Percentiles rank a stretch among this genome's conserved stretches.
phyloP scores from a whole-genome alignment of 192 early-diverging fungal genomes.

The Backusella australiensis region DNA sequence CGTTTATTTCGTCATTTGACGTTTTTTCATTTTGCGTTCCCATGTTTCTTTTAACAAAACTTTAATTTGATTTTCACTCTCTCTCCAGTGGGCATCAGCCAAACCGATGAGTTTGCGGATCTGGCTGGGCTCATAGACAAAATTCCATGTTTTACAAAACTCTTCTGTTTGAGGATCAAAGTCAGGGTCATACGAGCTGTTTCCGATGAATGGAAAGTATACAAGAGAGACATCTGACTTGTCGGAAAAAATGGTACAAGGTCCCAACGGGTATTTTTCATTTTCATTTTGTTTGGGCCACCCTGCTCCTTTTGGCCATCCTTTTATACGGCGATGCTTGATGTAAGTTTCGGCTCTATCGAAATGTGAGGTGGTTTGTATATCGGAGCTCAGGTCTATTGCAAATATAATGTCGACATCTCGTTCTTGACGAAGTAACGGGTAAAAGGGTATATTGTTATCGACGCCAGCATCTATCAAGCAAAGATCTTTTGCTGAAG shows the following conservation, averaged over 20 bases:
- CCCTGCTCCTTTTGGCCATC: conserved; percentile 47
- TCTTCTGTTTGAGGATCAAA: conserved; percentile 66
- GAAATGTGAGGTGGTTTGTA: conserved; percentile 67
- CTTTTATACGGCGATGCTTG: conserved; percentile 47
- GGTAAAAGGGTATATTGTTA: conserved; percentile 80
- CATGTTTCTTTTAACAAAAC: conserved; percentile 41
- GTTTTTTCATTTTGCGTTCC: conserved; percentile 39
- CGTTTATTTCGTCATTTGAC: neutral
- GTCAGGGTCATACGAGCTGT: conserved; percentile 41
- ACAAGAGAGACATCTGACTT: conserved; percentile 38
- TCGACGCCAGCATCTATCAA: conserved; percentile 78
- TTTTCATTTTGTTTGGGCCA: conserved; percentile 23
- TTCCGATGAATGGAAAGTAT: conserved; percentile 67
- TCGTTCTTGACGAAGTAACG: conserved; percentile 63
- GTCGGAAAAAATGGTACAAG: conserved; percentile 13
- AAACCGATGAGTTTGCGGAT: conserved; percentile 56
- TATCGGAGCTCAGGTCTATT: conserved; percentile 72
- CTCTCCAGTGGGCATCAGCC: conserved; percentile 50
- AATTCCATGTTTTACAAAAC: conserved; percentile 70
- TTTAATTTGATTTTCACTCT: conserved; percentile 51
- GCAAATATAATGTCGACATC: conserved; percentile 69
- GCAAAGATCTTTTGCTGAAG: conserved; percentile 41
- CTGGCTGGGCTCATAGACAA: conserved; percentile 63
- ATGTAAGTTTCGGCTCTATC: conserved; percentile 63
- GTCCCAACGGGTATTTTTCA: conserved; percentile 7